Base-by-base conservation (phyloP, 2,329 filamentous ascomycete genomes). In the Penicillium sp. region DNA sequence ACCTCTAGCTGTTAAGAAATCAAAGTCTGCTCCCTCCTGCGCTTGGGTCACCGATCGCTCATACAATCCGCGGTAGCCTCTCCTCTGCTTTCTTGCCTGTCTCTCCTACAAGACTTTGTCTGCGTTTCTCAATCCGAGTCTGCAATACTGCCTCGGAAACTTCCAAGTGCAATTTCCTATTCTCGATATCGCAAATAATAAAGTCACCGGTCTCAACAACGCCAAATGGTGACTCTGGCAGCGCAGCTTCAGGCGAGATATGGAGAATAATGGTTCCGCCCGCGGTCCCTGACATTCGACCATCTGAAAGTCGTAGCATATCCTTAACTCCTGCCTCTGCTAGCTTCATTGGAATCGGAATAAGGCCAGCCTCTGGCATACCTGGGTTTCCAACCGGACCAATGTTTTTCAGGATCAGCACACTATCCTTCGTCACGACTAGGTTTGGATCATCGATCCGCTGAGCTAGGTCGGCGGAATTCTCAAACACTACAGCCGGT, bases 261-360 rank as follows among this genome's bases (percentile, higher is more conserved):
- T 84, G 81, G 22, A 84, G 67, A 2, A 81, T 72, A 19, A 84
- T 80, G 0, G 80, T 83, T 4, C 81, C 81, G 0, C 81, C 81
- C 2, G 81, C 81, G 4, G 81, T 84, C 0, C 81, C 81, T 30
- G 75, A 79, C 80, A 84, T 83, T 22, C 81, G 70, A 1, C 81
- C 81, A 67, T 84, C 81, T 0, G 77, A 80, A 5, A 83, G 65
- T 1, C 81, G 71, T 28, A 83, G 63, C 80, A 84, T 83, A 61
- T 83, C 80, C 26, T 70, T 73, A 1, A 83, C 78, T 0, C 80
- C 80, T 52, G 74, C 65, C 2, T 65, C 66, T 7, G 70, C 76
- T 2, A 83, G 68, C 55, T 82, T 82, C 16, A 77, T 70, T 0
- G 80, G 79, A 14, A 81, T 78, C 0, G 79, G 80, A 26, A 82